Percentiles rank a stretch among this genome's conserved stretches.
Evolutionary conservation across 345 rosid species (phyloP).

Genomic region (Brassica nigra): DNA sequence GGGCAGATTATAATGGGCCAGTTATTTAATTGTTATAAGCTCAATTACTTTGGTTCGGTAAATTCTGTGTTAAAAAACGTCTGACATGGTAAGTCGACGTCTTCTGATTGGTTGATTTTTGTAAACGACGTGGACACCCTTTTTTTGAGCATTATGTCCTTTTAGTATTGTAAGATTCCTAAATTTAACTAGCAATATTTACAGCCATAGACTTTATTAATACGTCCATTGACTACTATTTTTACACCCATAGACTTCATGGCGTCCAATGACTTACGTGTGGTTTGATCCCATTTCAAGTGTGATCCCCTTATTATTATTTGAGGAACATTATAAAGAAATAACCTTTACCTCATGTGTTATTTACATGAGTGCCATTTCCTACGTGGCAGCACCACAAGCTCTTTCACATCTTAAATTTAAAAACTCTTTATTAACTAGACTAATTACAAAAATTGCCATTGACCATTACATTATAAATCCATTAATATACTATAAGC

Average conservation of each 20-base stretch:
- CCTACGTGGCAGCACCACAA: neutral
- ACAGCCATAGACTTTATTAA: neutral
- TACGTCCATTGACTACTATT: neutral
- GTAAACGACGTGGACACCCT: no score
- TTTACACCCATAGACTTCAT: neutral
- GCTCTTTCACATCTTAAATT: neutral
- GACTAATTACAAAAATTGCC: neutral
- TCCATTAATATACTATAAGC: neutral
- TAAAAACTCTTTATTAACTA: neutral
- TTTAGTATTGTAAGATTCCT: neutral
- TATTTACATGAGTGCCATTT: neutral
- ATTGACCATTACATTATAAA: neutral
- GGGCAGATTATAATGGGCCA: no score
- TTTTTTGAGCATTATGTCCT: no score
- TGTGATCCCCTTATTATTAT: neutral
- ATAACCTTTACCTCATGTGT: neutral
- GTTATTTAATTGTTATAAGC: no score
- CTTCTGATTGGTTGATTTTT: no score
- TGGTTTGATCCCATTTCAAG: neutral
- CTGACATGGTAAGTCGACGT: no score
- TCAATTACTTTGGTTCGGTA: no score
- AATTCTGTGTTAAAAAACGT: no score
- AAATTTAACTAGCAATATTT: neutral
- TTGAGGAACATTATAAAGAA: no score
- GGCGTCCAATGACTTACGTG: neutral